Evolutionary conservation across 164 flowering plant species (phyloP), one percentile per base, ranked within the genome.

Genomic region (grape (Vitis vinifera)): DNA sequence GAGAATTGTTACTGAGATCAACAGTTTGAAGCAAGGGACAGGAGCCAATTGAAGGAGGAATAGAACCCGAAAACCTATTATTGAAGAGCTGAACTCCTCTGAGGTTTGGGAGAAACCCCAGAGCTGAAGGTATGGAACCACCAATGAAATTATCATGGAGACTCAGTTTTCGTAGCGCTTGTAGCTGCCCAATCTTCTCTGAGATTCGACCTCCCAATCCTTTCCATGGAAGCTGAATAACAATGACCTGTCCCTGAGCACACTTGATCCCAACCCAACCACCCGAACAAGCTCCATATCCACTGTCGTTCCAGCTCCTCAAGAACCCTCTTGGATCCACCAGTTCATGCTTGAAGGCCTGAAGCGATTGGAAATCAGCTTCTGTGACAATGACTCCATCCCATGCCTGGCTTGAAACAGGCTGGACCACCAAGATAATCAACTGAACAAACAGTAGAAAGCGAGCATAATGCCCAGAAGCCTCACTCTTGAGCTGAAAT

Each of bases 201-300:
- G 94, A 84, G 55, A 96, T 85, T 59, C 80, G 71, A 3, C 99
- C 97, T 0, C 92, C 87, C 15, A 93, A 75, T 27, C 91, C 90
- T 63, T 78, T 89, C 87, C 89, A 93, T 3, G 99, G 99, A 50
- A 96, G 95, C 86, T 96, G 95, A 31, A 96, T 82, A 1, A 82
- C 85, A n/a, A 91, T 84, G 17, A 96, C 97, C 57, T 82, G 86
- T 3, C 99, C 97, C 11, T 82, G 68, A 2, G 70, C 83, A 71
- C 99, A 96, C 74, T 89, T 93, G 83, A 93, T 90, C 31, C 99
- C 99, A 0, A 65, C 71, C 99, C 99, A 96, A 2, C 77, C 70
- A 17, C 97, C 97, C 0, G 98, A 87, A 68, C 99, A 96, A 51
- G 90, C 94, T 48, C 86, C 87, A n/a, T 27, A 37, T 6, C 87